Evolutionary conservation across 257 asterid species (phyloP), one percentile per base, ranked within the genome.

Genomic region (Fraxinus pennsylvanica): DNA sequence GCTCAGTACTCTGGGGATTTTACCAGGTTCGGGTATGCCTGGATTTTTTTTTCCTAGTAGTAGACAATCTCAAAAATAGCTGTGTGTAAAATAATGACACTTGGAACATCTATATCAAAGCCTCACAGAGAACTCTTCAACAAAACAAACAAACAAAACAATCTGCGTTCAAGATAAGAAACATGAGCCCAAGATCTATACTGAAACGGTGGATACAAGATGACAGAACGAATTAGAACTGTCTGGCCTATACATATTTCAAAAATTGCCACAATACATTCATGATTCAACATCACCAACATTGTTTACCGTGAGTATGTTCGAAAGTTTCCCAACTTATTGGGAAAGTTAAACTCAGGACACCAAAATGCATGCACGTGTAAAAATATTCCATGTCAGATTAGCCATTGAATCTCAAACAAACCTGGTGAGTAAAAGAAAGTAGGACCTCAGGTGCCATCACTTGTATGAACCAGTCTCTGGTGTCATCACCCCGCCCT

Each of bases 391-490:
- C 65, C 38, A 36, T 32, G 33, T 36, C 19, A 22, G 4, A 78
- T 74, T 70, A 61, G 36, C 33, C 57, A 36, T 68, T 19, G 25
- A 41, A 45, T 45, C 25, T 78, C 67, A 15, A 25, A 3, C 8
- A 27, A 73, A 76, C 25, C 9, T 50, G 30, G 73, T 72, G 59
- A 67, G 39, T 29, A 32, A 76, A 77, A 21, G 69, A 27, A 70
- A 17, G 43, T 63, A 30, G 27, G 82, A 91, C 98, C 98, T 95
- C 98, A 59, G 98, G 97, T 78, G 98, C 98, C 98, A 91, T 94
- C 99, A 94, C 68, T 97, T 86, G 79, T 92, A 91, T 47, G 97
- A 90, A 76, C 97, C 97, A 21, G 98, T 95, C 88, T 95, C 99
- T 33, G 97, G 98, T 63, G 99, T 93, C 99, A 95, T 95, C 73